phyloP scores from a whole-genome alignment of 108 stramenopile species.

The Aurantiochytrium sp. region DNA sequence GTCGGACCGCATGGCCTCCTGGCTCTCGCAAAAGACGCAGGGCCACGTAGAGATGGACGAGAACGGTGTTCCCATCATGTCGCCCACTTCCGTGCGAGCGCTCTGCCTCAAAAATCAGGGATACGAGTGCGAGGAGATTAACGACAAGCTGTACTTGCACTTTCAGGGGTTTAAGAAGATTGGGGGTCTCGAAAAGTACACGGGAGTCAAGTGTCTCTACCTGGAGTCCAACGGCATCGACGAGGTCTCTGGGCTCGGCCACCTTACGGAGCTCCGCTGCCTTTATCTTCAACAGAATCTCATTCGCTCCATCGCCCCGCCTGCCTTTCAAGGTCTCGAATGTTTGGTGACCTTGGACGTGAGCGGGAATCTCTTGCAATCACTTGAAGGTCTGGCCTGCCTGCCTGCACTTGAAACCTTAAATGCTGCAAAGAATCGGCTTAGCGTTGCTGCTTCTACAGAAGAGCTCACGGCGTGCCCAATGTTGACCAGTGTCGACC shows the following conservation, averaged over 20 bases:
- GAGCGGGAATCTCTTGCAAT: slow-evolving; percentile 19
- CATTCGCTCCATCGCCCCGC: not conserved
- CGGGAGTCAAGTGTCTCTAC: slow-evolving; percentile 3
- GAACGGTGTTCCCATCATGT: not conserved
- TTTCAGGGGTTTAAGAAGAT: not conserved
- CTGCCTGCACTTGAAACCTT: not conserved
- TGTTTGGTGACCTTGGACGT: slow-evolving; percentile 25
- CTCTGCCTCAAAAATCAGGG: not conserved
- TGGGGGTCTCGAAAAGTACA: slow-evolving; percentile 10
- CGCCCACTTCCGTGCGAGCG: not conserved
- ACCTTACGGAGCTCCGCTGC: slow-evolving; percentile 34
- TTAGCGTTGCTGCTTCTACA: not conserved
- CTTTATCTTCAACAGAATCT: slow-evolving; percentile 46
- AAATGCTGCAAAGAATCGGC: not conserved
- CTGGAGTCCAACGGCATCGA: not conserved
- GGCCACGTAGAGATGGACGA: not conserved
- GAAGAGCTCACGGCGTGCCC: not conserved
- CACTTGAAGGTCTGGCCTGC: not conserved
- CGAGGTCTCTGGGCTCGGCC: not conserved
- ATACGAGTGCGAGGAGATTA: slow-evolving; percentile 9
- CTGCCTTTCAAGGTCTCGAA: not conserved
- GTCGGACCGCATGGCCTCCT: not conserved
- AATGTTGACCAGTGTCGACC: not conserved
- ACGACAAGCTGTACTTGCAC: slow-evolving; percentile 14
- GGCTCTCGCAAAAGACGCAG: not conserved